Percentiles rank a stretch among this genome's conserved stretches.
Conservation (phyloP, 306 rosid genomes). For the Dalbergia oliveri region DNA sequence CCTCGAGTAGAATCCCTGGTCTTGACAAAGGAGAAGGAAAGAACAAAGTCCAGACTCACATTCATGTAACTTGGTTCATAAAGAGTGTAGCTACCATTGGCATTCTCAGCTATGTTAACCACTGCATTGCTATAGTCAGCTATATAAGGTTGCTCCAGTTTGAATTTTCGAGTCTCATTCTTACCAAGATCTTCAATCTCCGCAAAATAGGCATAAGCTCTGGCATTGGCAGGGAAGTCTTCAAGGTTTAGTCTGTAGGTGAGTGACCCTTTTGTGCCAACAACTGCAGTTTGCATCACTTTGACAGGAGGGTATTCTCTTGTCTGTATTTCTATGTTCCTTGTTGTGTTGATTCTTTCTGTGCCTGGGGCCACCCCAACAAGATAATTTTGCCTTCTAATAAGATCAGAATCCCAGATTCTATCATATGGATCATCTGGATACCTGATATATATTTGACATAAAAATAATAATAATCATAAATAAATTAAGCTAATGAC, state of each 20-base stretch:
- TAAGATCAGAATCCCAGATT: conserved; percentile 94
- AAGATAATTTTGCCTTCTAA: conserved; percentile 85
- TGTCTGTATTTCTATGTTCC: conserved; percentile 60
- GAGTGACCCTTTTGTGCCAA: conserved; percentile 73
- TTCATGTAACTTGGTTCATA: conserved; percentile 98
- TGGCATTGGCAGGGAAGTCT: conserved; percentile 83
- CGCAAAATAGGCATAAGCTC: conserved; percentile 90
- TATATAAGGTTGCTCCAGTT: conserved; percentile 70
- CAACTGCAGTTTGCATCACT: conserved; percentile 91
- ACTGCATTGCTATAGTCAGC: conserved; percentile 82
- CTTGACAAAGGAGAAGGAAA: conserved; percentile 77
- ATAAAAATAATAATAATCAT: neutral
- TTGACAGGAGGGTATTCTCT: conserved; percentile 85
- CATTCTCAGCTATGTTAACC: conserved; percentile 96
- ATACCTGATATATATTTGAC: conserved; percentile 68
- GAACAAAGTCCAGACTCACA: conserved; percentile 82
- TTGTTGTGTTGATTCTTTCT: conserved; percentile 75
- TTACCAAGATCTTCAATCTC: conserved; percentile 78
- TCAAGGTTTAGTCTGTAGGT: conserved; percentile 86
- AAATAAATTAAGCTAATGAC: neutral
- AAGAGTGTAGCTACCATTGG: conserved; percentile 88
- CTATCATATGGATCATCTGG: conserved; percentile 99
- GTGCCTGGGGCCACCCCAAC: conserved; percentile 96
- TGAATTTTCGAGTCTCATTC: conserved; percentile 84
- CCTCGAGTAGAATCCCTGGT: conserved; percentile 85